Conservation (phyloP, 352 stramenopile genomes). For the Globisporangium megalacanthum region DNA sequence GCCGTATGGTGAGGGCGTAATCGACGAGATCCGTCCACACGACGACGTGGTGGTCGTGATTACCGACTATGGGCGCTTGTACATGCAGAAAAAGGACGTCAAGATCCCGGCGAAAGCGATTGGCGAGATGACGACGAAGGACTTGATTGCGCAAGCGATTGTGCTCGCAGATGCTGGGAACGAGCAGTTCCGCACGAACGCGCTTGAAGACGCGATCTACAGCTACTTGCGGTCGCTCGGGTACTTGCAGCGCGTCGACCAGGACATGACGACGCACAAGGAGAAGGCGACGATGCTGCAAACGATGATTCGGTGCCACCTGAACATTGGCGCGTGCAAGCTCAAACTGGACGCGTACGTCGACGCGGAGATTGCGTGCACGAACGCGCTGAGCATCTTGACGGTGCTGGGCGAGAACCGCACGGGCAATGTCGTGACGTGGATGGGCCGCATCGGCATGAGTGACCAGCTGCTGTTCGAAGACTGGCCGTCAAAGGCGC, state of each 20-base stretch:
- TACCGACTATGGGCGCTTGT: conserved; percentile 60
- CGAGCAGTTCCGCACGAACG: conserved; percentile 51
- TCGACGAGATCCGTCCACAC: conserved; percentile 60
- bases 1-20: conserved; percentile 56
- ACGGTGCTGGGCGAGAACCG: conserved; percentile 71
- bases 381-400: conserved; percentile 78
- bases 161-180: conserved; percentile 67
- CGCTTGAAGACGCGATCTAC: conserved; percentile 63
- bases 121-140: conserved; percentile 73
- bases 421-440: conserved; percentile 72
- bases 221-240: conserved; percentile 67
- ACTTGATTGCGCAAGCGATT: conserved; percentile 62
- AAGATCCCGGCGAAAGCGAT: conserved; percentile 57
- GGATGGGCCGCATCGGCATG: conserved; percentile 78
- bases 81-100: conserved; percentile 79
- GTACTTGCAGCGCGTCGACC: conserved; percentile 72
- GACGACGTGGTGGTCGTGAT: conserved; percentile 70
- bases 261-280: conserved; percentile 76
- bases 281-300: conserved; percentile 83
- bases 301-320: conserved; percentile 86
- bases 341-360: conserved; percentile 60
- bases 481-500: conserved; percentile 83
- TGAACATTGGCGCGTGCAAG: conserved; percentile 85
- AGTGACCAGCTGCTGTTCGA: conserved; percentile 78
- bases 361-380: conserved; percentile 76